A percentile compares a stretch with the other conserved stretches of the same genome.
These are phyloP conservation scores for Aureobasidium sp. DNA, from an alignment of 2,329 filamentous ascomycete genomes.

Conservation along the genomic window DNA sequence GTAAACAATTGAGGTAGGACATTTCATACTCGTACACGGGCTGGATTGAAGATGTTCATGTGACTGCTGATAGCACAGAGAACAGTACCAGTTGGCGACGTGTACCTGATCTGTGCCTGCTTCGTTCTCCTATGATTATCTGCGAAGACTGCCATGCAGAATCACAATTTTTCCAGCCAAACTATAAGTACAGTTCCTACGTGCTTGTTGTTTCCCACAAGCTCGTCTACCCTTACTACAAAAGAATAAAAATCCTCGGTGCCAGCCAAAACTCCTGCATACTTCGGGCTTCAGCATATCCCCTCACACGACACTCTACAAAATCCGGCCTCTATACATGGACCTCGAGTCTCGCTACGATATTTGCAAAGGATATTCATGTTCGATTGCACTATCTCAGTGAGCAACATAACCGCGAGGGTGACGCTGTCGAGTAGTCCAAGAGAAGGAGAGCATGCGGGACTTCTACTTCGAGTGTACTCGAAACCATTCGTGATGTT, in stretches of 20 bases:
- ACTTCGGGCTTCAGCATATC: neutral
- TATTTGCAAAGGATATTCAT: constrained; percentile 13
- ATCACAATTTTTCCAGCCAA: neutral
- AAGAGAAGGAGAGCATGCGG: neutral
- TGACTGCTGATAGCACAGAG: no score
- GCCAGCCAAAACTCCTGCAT: neutral
- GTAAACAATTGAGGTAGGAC: no score
- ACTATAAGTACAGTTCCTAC: neutral
- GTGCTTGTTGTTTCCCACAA: neutral
- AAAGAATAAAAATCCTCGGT: neutral
- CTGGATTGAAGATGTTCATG: no score
- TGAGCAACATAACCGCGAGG: neutral
- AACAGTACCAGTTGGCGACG: no score
- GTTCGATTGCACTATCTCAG: constrained; percentile 19
- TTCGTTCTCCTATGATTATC: neutral
- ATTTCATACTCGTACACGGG: neutral
- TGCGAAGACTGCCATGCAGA: neutral
- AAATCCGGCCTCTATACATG: neutral
- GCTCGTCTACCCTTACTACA: no score
- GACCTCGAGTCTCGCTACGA: neutral
- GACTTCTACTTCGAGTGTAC: constrained; percentile 9
- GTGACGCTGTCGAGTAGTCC: neutral
- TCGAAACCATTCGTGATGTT: constrained; percentile 17
- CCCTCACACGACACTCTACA: no score
- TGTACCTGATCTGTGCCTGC: neutral